Base-by-base conservation (phyloP, 176 grass and related monocot species). In the Zoysia pacifica region DNA sequence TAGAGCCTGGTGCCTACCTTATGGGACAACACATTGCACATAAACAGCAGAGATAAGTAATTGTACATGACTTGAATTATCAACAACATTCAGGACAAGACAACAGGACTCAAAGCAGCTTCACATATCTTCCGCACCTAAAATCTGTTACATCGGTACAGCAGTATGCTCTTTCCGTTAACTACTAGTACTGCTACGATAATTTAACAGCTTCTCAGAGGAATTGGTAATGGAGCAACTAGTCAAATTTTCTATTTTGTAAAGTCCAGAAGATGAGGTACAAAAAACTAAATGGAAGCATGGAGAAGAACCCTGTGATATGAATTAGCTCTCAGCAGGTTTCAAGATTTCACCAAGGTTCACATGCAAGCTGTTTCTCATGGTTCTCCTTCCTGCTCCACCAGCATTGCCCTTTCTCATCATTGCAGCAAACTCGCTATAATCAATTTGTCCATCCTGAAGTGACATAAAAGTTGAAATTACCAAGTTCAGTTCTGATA, bases 401-500 rank as follows among this genome's bases (percentile, higher is more conserved):
- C 84, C 85, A 67, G 87, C 76, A 64, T 90, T 94, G 38, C 91
- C 94, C 84, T 94, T 97, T 75, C 91, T 94, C 94, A 97, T 97
- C 91, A 97, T 97, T 7, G 91, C 83, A 0, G 83, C 78, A 70
- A 97, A 97, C 74, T 97, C 91, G 14, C 77, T 90, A 65, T 97
- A 97, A 85, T 97, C 94, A 83, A 97, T 97, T 62, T 94, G 89
- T 60, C 94, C 94, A 89, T 97, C 94, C 94, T 97, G 90, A 18
- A 90, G 28, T 28, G 28, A 0, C 28, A 28, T 28, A 28, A 28
- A 28, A 90, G 6, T 13, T 47, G 58, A 62, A 56, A 51, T 79
- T n/a, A 60, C 46, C 15, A 65, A 76, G 63, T 82, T 59, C 73
- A 52, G n/a, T 76, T 61, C 18, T 28, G n/a, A 49, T 0, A 74